phyloP scores from a whole-genome alignment of 441 rosid genomes.

The California macrophylla region DNA sequence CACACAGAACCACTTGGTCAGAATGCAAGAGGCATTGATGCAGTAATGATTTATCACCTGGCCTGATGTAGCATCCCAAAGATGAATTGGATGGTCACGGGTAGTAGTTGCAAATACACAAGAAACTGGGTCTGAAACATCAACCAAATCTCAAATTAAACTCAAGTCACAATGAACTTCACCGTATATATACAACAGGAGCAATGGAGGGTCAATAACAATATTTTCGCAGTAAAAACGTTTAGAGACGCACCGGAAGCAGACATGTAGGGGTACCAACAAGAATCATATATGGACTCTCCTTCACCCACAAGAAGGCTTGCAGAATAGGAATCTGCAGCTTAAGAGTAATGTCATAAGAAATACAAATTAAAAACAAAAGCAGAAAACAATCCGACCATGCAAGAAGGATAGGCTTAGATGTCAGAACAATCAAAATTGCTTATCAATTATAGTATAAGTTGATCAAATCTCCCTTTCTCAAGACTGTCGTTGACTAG shows the following conservation, averaged over 20 bases:
- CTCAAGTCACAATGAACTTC: constrained; percentile 4
- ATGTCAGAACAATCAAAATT: background rate
- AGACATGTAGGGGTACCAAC: constrained; percentile 87
- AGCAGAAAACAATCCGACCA: background rate
- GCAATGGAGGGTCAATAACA: background rate
- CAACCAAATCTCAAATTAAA: constrained; percentile 17
- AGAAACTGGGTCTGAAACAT: constrained; percentile 58
- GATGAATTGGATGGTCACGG: constrained; percentile 94
- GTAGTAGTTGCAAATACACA: constrained; percentile 80
- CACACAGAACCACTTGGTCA: constrained; percentile 3
- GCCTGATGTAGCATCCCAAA: constrained; percentile 91
- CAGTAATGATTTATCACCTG: constrained; percentile 31
- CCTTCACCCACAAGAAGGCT: constrained; percentile 57
- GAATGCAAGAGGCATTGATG: background rate
- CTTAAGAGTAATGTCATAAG: constrained; percentile 5
- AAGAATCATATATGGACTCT: constrained; percentile 75
- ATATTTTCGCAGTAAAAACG: background rate
- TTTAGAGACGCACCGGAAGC: constrained; percentile 44
- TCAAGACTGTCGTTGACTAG: background rate
- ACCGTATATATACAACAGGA: background rate
- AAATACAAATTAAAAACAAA: background rate
- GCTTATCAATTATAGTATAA: background rate
- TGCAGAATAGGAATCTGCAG: constrained; percentile 64
- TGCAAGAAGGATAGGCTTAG: background rate
- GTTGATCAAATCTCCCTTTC: background rate